Evolutionary conservation across 352 stramenopile species (phyloP).

Genomic region (Globisporangium lucens): DNA sequence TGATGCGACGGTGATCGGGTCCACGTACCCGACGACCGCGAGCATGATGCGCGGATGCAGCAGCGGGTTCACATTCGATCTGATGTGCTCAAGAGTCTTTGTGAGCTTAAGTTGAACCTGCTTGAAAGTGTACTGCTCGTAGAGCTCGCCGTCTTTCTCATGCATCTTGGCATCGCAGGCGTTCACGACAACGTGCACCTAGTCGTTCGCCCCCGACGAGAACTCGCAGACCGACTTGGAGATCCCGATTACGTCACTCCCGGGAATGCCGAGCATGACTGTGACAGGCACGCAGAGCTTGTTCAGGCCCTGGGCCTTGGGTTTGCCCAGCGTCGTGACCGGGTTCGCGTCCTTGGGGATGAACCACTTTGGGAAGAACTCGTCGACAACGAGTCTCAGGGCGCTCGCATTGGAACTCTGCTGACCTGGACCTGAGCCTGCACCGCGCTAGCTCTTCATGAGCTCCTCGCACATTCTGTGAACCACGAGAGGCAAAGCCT

Average conservation of each 20-base stretch:
- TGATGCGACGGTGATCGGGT: slow-evolving; percentile 41
- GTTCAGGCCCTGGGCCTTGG: slow-evolving; percentile 14
- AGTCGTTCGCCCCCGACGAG: slow-evolving; percentile 40
- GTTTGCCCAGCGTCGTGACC: slow-evolving; percentile 36
- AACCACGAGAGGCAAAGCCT: slow-evolving; percentile 14
- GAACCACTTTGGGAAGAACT: slow-evolving; percentile 53
- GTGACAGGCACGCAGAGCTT: slow-evolving; percentile 53
- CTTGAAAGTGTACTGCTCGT: slow-evolving; percentile 25
- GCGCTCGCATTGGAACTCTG: not conserved
- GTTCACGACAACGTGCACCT: slow-evolving; percentile 39
- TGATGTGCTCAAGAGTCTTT: slow-evolving; percentile 20
- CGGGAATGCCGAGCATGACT: slow-evolving; percentile 60
- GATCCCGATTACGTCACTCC: slow-evolving; percentile 42
- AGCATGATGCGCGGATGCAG: slow-evolving; percentile 50
- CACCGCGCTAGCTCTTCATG: slow-evolving; percentile 18
- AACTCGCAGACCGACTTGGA: slow-evolving; percentile 43
- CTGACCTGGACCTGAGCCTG: not conserved
- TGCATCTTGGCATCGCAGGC: slow-evolving; percentile 21
- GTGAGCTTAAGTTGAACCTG: slow-evolving; percentile 27
- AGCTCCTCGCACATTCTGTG: slow-evolving; percentile 19
- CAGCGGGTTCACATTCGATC: slow-evolving; percentile 16
- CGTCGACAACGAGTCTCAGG: slow-evolving; percentile 1
- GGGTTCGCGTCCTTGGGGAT: slow-evolving; percentile 52
- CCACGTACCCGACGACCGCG: slow-evolving; percentile 51
- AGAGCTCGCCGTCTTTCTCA: slow-evolving; percentile 6